Evolutionary conservation across 2,329 filamentous ascomycete species (phyloP).

Genomic region (Penicillium sp.): DNA sequence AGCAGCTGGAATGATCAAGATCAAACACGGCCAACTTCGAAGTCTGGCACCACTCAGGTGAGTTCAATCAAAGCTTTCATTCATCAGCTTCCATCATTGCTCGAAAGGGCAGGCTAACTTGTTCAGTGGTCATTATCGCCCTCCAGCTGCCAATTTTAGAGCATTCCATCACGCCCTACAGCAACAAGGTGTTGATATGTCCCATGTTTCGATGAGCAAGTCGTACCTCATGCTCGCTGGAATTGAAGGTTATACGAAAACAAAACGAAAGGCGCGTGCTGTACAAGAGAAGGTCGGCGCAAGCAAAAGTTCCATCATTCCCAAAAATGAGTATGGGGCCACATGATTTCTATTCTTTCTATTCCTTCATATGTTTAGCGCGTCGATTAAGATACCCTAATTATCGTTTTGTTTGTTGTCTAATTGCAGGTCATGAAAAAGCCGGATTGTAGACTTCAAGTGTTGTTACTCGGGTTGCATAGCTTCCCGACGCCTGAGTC

Average conservation of each 20-base stretch:
- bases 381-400: too few relatives aligned
- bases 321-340: background rate
- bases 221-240: slow-evolving; percentile 80
- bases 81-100: background rate
- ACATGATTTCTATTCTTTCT: too few relatives aligned
- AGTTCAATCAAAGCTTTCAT: background rate
- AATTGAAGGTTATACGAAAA: slow-evolving; percentile 73
- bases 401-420: too few relatives aligned
- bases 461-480: too few relatives aligned
- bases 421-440: too few relatives aligned
- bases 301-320: background rate
- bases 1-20: slow-evolving; percentile 79
- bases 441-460: background rate
- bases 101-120: slow-evolving; percentile 27
- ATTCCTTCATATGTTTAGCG: too few relatives aligned
- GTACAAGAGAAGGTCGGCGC: slow-evolving; percentile 23
- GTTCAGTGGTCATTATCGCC: slow-evolving; percentile 77
- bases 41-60: slow-evolving; percentile 62
- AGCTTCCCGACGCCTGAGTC: too few relatives aligned
- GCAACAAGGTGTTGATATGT: slow-evolving; percentile 74
- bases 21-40: slow-evolving; percentile 63
- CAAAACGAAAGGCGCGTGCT: slow-evolving; percentile 43
- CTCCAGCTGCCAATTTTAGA: slow-evolving; percentile 77
- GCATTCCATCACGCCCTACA: slow-evolving; percentile 73
- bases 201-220: slow-evolving; percentile 72